These are phyloP conservation scores for Diospyros lotus DNA, from an alignment of 148 eudicot genomes.

Conservation along the genomic window DNA sequence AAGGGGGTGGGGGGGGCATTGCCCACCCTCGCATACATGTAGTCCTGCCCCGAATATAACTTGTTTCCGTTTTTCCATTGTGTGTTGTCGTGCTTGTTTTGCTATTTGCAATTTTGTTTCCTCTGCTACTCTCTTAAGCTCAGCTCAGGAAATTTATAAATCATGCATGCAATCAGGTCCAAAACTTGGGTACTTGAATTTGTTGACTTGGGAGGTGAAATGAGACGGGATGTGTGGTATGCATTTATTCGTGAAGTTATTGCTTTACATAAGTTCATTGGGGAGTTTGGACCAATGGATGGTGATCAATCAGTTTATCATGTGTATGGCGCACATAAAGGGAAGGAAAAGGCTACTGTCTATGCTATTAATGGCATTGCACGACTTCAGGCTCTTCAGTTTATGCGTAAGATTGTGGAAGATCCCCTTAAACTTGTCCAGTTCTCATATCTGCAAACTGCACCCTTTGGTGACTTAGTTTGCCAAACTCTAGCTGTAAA, in stretches of 20 bases:
- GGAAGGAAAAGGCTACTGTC: conserved; percentile 49
- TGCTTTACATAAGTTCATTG: conserved; percentile 60
- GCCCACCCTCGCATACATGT: too few species aligned
- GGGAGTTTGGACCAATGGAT: conserved; percentile 70
- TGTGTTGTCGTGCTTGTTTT: not conserved
- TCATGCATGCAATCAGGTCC: conserved; percentile 32
- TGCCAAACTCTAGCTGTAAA: conserved; percentile 85
- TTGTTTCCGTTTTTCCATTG: too few species aligned
- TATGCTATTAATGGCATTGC: conserved; percentile 57
- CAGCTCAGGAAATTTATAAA: not conserved
- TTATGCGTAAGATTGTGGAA: conserved; percentile 56
- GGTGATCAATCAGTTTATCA: conserved; percentile 43
- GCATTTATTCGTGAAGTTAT: conserved; percentile 73
- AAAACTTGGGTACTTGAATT: conserved; percentile 75
- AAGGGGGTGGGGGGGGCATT: too few species aligned
- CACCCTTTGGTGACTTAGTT: conserved; percentile 73
- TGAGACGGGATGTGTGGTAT: conserved; percentile 92
- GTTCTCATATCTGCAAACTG: conserved; percentile 57
- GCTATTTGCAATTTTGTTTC: conserved; percentile 3
- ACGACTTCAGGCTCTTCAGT: conserved; percentile 85
- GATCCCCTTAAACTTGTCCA: conserved; percentile 81
- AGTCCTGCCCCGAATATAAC: too few species aligned
- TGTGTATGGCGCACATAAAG: conserved; percentile 74
- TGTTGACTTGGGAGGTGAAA: conserved; percentile 78
- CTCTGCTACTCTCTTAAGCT: not conserved